Evolutionary conservation across 1,139 yeast genomes (phyloP).

Genomic region (Magnusiomyces tetraspermus): DNA sequence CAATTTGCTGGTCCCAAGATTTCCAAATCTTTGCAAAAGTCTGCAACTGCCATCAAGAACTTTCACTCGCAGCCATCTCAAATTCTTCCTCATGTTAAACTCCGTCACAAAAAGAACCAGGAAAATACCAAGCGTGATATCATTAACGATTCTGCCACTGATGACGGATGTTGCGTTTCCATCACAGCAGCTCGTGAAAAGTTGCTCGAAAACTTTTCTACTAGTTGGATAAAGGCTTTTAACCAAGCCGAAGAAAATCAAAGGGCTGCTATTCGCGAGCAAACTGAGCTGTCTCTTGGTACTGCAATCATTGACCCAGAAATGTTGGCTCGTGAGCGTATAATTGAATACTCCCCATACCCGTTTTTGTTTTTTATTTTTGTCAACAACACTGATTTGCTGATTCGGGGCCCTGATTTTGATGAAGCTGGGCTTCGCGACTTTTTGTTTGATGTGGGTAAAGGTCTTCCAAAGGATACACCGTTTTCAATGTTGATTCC

Average conservation of each 20-base stretch:
- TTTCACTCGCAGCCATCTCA: conserved; percentile 1
- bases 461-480: conserved; percentile 69
- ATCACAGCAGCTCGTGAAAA: conserved; percentile 31
- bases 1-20: background rate
- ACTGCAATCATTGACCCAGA: conserved; percentile 36
- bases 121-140: conserved; percentile 16
- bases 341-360: conserved; percentile 48
- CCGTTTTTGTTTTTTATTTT: conserved; percentile 59
- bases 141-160: conserved; percentile 19
- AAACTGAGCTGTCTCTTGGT: conserved; percentile 47
- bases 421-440: conserved; percentile 45
- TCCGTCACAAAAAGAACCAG: conserved; percentile 2
- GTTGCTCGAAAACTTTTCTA: conserved; percentile 42
- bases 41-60: conserved; percentile 1
- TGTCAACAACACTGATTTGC: conserved; percentile 49
- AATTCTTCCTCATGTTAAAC: conserved; percentile 3
- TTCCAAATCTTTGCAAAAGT: background rate
- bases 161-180: conserved; percentile 22
- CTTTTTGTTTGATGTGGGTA: conserved; percentile 64
- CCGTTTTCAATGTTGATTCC: conserved; percentile 65
- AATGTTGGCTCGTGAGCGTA: conserved; percentile 41
- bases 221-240: conserved; percentile 56
- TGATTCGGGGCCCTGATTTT: conserved; percentile 47
- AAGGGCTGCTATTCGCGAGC: conserved; percentile 41
- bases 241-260: conserved; percentile 22